Conservation (phyloP, 306 rosid genomes). For the Dryas drummondii region DNA sequence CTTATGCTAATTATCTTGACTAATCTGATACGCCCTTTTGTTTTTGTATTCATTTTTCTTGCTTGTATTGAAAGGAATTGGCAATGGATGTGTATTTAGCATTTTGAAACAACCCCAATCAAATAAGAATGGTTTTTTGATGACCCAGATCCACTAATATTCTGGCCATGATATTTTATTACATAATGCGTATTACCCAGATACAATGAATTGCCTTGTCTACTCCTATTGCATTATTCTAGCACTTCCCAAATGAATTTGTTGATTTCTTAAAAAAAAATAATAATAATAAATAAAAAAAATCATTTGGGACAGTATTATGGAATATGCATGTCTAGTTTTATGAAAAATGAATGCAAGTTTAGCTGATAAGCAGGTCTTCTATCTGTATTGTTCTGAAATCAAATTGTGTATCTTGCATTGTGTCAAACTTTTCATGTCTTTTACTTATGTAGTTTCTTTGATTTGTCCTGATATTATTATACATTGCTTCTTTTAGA, state of each 20-base stretch:
- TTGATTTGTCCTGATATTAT: slow-evolving; percentile 14
- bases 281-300: no score
- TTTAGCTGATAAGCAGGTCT: neutral
- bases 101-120: slow-evolving; percentile 9
- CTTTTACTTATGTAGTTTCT: neutral
- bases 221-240: no score
- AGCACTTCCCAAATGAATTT: neutral
- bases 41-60: neutral
- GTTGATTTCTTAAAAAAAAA: neutral
- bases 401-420: neutral
- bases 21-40: neutral
- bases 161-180: neutral
- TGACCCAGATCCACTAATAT: neutral
- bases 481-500: slow-evolving; percentile 39
- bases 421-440: neutral
- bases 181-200: neutral
- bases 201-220: no score
- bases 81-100: neutral
- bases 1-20: neutral
- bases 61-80: neutral
- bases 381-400: neutral
- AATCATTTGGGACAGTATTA: no score
- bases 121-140: slow-evolving; percentile 3
- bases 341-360: neutral
- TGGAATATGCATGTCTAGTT: neutral